Evolutionary conservation across 139 green algal genomes (phyloP), one percentile per base, ranked within the genome.

Genomic region (Chlamydomonas incerta): DNA sequence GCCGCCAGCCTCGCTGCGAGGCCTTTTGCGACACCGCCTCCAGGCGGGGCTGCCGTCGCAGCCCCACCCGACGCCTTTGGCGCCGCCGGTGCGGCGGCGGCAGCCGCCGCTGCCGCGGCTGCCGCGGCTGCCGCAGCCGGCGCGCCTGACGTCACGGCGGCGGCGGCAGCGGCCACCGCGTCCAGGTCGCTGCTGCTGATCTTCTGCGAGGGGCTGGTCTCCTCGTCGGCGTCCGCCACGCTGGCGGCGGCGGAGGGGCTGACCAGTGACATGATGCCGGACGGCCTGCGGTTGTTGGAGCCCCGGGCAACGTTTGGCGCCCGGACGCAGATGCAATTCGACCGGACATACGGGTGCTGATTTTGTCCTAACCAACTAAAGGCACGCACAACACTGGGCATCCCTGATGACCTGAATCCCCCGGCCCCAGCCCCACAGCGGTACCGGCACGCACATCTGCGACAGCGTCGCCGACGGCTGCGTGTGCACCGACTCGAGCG

Each of bases 201-300:
- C 41, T 50, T 50, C 41, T 50, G 41, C 6, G 29, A 26, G 41
- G 34, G 33, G 52, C 57, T 70, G 33, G 4, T 37, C 58, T 33
- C 74, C 24, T 60, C 66, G 57, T 35, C 57, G 57, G 33, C 74
- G 57, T 58, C 74, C 1, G 68, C 68, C 20, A n/a, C 41, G 41
- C 70, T 75, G 70, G 33, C 70, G 60, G 75, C 75, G 26, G n/a
- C 62, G 18, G 77, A 83, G 63, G 77, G 77, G 31, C 34, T 63
- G 14, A 83, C 21, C 0, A 83, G 37, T 0, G 77, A 83, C 17
- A 65, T 13, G 15, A 83, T 37, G 37, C 76, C 76, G 41, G 33
- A 65, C 63, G 77, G 63, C 46, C 41, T 50, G 41, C 8, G 41
- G 5, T 5, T 50, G 41, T 50, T n/a, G n/a, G n/a, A n/a, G n/a